A percentile compares a stretch with the other conserved stretches of the same genome.
Evolutionary conservation across 805 yeast genomes (phyloP).

Genomic region (Brettanomyces bruxellensis): DNA sequence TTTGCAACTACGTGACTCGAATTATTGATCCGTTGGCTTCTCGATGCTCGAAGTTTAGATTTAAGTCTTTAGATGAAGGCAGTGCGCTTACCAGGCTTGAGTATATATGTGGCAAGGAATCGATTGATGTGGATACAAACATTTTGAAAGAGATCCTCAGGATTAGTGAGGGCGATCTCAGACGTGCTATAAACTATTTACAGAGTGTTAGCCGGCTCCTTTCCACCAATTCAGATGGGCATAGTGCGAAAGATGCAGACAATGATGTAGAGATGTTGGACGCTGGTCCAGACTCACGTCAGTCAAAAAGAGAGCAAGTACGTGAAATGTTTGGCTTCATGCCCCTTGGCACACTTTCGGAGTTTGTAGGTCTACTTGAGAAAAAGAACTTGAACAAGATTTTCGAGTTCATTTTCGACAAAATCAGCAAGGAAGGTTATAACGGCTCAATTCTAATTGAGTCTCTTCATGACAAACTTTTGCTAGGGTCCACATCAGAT

Average conservation of each 20-base stretch:
- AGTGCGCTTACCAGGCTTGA: conserved; percentile 64
- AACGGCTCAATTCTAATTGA: conserved; percentile 22
- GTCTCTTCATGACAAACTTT: conserved; percentile 23
- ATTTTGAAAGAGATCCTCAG: conserved; percentile 55
- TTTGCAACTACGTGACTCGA: conserved; percentile 93
- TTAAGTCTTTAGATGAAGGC: conserved; percentile 62
- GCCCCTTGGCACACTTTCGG: conserved; percentile 13
- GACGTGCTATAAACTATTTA: conserved; percentile 84
- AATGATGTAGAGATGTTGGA: conserved; percentile 26
- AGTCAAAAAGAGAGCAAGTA: conserved; percentile 4
- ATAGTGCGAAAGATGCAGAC: conserved; percentile 10
- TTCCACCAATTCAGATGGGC: not conserved
- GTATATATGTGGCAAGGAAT: conserved; percentile 47
- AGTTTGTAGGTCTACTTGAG: conserved; percentile 12
- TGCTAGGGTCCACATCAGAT: conserved; percentile 13
- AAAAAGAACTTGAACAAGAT: conserved; percentile 17
- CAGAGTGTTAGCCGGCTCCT: conserved; percentile 72
- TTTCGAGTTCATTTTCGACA: conserved; percentile 16
- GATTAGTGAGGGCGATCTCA: conserved; percentile 83
- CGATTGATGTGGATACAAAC: conserved; percentile 32
- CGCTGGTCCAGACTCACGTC: conserved; percentile 5
- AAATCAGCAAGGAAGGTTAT: conserved; percentile 25
- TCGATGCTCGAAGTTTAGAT: conserved; percentile 91
- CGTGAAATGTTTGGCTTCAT: conserved; percentile 27
- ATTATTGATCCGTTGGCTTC: conserved; percentile 96